phyloP scores from a whole-genome alignment of 2,329 filamentous ascomycete genomes.

The Aspergillus pseudotamarii region DNA sequence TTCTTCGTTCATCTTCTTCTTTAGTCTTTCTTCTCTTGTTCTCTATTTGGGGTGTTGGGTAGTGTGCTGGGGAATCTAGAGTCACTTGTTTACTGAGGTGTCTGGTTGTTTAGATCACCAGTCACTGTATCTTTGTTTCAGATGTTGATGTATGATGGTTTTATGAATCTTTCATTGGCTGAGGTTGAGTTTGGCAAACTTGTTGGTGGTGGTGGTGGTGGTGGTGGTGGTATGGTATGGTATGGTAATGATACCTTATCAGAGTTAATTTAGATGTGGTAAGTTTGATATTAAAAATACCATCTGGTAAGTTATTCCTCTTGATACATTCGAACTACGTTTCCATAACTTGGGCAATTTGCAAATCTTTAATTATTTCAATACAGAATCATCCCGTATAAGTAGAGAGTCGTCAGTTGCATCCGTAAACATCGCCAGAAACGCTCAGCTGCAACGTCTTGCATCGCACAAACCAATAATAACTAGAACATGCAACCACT shows the following conservation, averaged over 20 bases:
- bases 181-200: too few relatives aligned
- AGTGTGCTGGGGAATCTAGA: background rate
- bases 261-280: background rate
- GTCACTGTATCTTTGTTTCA: background rate
- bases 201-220: too few relatives aligned
- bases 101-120: too few relatives aligned
- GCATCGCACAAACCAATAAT: slow-evolving; percentile 8
- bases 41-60: background rate
- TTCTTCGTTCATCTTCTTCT: background rate
- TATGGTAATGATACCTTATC: too few relatives aligned
- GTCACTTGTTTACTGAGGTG: background rate
- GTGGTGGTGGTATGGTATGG: too few relatives aligned
- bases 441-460: slow-evolving; percentile 8
- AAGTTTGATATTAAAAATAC: background rate
- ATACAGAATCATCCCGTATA: slow-evolving; percentile 9
- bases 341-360: background rate
- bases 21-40: background rate
- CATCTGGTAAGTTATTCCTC: background rate
- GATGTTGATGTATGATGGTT: background rate
- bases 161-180: too few relatives aligned
- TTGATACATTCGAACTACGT: background rate
- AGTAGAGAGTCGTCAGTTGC: slow-evolving; percentile 4
- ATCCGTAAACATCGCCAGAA: slow-evolving; percentile 5
- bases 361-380: background rate
- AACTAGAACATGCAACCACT: background rate